Conservation (phyloP, 2,329 filamentous ascomycete genomes). For the Pseudogymnoascus sp. region DNA sequence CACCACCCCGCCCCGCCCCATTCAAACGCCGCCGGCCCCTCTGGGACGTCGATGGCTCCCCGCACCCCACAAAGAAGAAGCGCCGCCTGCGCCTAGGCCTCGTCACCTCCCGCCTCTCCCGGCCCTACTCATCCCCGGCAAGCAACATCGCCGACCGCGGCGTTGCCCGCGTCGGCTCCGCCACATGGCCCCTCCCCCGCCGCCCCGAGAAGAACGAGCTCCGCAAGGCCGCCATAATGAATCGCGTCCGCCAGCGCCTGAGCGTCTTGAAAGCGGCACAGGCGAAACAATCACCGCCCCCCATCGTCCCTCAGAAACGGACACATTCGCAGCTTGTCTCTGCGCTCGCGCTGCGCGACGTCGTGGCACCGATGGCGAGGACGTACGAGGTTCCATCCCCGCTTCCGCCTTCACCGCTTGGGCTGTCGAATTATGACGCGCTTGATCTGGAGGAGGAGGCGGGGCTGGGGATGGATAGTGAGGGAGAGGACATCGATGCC, state of each 20-base stretch:
- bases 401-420: slow-evolving; percentile 27
- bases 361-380: slow-evolving; percentile 23
- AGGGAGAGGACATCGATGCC: slow-evolving; percentile 17
- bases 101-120: slow-evolving; percentile 63
- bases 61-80: slow-evolving; percentile 47
- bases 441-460: slow-evolving; percentile 28
- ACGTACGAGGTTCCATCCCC: slow-evolving; percentile 19
- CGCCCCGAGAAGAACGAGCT: slow-evolving; percentile 44
- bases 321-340: slow-evolving; percentile 18
- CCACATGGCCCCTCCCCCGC: slow-evolving; percentile 40
- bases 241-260: slow-evolving; percentile 47
- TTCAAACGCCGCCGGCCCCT: slow-evolving; percentile 29
- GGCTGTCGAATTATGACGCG: slow-evolving; percentile 29
- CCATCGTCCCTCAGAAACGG: not conserved
- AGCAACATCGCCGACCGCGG: slow-evolving; percentile 61
- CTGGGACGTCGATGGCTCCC: slow-evolving; percentile 28
- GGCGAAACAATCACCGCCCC: not conserved
- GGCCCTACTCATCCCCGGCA: slow-evolving; percentile 61
- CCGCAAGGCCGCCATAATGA: slow-evolving; percentile 59
- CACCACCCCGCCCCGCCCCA: slow-evolving; percentile 17
- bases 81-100: slow-evolving; percentile 55
- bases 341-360: slow-evolving; percentile 20
- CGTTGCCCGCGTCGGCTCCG: slow-evolving; percentile 32
- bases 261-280: slow-evolving; percentile 22
- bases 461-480: slow-evolving; percentile 9